These are phyloP conservation scores for Groenewaldozyma auringiensis DNA, from an alignment of 1,139 yeast genomes.

Conservation along the genomic window DNA sequence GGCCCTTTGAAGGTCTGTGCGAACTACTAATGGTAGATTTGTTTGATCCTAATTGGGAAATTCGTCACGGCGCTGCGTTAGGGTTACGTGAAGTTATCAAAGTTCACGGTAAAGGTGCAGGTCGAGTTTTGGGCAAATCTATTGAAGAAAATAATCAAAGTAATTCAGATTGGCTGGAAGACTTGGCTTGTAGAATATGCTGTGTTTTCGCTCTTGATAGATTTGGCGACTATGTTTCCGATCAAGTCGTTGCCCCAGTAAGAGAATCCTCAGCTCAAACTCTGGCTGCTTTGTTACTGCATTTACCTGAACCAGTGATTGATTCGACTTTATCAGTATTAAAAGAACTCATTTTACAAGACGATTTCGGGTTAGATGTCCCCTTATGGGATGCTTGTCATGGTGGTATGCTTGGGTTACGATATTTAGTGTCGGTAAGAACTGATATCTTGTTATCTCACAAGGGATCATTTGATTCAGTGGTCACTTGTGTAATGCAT, in stretches of 20 bases:
- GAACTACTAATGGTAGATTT: conserved; percentile 73
- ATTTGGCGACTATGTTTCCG: conserved; percentile 96
- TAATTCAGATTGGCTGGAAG: conserved; percentile 72
- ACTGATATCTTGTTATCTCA: conserved; percentile 64
- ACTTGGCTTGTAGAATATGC: conserved; percentile 75
- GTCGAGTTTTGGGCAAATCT: conserved; percentile 62
- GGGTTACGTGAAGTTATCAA: conserved; percentile 84
- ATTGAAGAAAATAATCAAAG: conserved; percentile 53
- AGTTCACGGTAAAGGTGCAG: conserved; percentile 82
- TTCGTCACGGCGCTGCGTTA: conserved; percentile 91
- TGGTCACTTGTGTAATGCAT: conserved; percentile 77
- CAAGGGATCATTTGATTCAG: conserved; percentile 48
- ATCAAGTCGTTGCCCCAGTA: conserved; percentile 97
- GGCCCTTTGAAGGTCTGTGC: conserved; percentile 98
- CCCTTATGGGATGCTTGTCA: conserved; percentile 95
- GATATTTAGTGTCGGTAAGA: conserved; percentile 87
- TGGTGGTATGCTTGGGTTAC: conserved; percentile 92
- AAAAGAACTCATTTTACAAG: conserved; percentile 63
- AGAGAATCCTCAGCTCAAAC: conserved; percentile 96
- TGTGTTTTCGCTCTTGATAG: conserved; percentile 88
- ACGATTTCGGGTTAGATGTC: conserved; percentile 36
- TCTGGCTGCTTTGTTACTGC: conserved; percentile 75
- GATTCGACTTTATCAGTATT: conserved; percentile 59
- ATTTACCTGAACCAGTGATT: conserved; percentile 50
- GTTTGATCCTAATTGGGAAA: conserved; percentile 86